Evolutionary conservation across 805 yeast species (phyloP).

Genomic region (Saccharomyces mikatae): DNA sequence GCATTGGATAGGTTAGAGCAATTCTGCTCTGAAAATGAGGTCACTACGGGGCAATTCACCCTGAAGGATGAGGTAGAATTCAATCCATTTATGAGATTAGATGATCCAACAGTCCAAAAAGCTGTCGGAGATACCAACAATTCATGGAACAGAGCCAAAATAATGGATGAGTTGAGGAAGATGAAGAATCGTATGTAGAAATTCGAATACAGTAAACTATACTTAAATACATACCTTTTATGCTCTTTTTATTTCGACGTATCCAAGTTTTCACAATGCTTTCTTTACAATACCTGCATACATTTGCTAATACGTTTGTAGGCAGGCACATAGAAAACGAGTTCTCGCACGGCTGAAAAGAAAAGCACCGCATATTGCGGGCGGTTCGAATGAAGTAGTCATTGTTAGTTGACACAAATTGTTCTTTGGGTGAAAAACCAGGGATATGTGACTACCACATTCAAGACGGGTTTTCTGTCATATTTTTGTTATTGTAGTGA

Average conservation of each 20-base stretch:
- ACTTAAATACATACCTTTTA: neutral
- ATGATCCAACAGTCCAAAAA: slow-evolving; percentile 52
- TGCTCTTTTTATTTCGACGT: neutral
- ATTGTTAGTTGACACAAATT: neutral
- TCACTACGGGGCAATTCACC: slow-evolving; percentile 78
- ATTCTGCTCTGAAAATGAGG: slow-evolving; percentile 48
- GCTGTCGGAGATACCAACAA: slow-evolving; percentile 48
- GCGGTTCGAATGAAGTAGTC: neutral
- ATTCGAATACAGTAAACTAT: neutral
- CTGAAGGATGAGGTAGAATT: slow-evolving; percentile 70
- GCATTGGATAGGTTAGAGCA: slow-evolving; percentile 49
- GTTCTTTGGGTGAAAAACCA: neutral
- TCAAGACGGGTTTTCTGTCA: neutral
- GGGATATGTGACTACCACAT: neutral
- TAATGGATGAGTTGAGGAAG: slow-evolving; percentile 67
- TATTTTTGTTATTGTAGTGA: neutral
- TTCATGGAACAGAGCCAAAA: slow-evolving; percentile 33
- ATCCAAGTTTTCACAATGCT: neutral
- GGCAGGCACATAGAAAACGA: neutral
- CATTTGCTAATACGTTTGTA: neutral
- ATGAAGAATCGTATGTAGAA: slow-evolving; percentile 57
- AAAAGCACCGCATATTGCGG: slow-evolving; percentile 5
- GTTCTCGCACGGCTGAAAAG: neutral
- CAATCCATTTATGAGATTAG: slow-evolving; percentile 84
- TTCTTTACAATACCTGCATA: neutral